Percentiles rank a stretch among this genome's conserved stretches.
phyloP scores from a whole-genome alignment of 2,329 filamentous ascomycete species.

The Pseudogymnoascus sp. region DNA sequence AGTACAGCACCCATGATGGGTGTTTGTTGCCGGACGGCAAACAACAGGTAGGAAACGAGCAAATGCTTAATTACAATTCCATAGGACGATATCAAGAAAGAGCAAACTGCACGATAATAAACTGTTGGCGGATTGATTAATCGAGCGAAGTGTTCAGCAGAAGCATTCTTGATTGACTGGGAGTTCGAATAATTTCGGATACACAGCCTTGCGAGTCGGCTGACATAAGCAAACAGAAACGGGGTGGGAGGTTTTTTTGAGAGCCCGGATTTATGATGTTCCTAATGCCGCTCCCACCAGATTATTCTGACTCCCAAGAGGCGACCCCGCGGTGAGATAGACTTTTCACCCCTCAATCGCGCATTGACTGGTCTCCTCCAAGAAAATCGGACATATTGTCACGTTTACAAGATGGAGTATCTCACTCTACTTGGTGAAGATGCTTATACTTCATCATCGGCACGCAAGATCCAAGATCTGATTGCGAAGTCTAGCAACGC shows the following conservation, averaged over 20 bases:
- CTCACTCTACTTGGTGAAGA: constrained; percentile 23
- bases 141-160: neutral
- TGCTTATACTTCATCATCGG: constrained; percentile 25
- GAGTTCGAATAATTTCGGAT: constrained; percentile 5
- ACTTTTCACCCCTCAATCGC: constrained; percentile 9
- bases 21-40: neutral
- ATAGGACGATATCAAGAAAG: neutral
- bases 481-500: constrained; percentile 14
- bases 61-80: constrained; percentile 6
- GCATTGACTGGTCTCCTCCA: constrained; percentile 7
- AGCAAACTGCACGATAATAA: constrained; percentile 3
- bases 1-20: constrained; percentile 25
- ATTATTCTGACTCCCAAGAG: constrained; percentile 9
- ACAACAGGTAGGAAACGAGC: neutral
- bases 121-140: neutral
- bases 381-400: constrained; percentile 9
- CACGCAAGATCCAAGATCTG: constrained; percentile 21
- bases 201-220: neutral
- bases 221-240: neutral
- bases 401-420: constrained; percentile 22
- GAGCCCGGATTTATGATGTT: neutral
- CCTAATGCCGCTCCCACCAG: neutral
- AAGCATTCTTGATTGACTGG: neutral
- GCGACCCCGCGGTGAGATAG: constrained; percentile 10
- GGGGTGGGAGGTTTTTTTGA: neutral